phyloP scores from a whole-genome alignment of 306 rosid species.

The Casuarina equisetifolia region DNA sequence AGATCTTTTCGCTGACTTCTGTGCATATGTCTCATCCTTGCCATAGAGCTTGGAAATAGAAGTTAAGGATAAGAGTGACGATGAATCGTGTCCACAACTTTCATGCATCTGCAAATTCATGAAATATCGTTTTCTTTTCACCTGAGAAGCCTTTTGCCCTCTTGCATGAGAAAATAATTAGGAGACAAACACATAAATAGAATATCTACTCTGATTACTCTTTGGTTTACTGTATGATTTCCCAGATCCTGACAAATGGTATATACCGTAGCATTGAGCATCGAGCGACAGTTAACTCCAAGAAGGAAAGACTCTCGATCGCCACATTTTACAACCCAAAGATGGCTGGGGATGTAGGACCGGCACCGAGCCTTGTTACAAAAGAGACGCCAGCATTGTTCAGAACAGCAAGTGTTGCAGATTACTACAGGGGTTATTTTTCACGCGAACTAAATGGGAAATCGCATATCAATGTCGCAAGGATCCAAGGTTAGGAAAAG shows the following conservation, averaged over 20 bases:
- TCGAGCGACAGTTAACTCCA: slow-evolving; percentile 41
- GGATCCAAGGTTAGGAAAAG: slow-evolving; percentile 10
- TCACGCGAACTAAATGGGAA: slow-evolving; percentile 17
- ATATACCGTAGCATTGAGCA: slow-evolving; percentile 42
- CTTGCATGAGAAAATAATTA: no score
- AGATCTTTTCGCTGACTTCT: no score
- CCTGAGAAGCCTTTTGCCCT: no score
- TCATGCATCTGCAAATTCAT: no score
- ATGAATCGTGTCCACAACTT: no score
- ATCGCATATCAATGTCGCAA: slow-evolving; percentile 29
- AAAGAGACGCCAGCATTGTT: slow-evolving; percentile 36
- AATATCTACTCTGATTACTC: no score
- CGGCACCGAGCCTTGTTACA: slow-evolving; percentile 38
- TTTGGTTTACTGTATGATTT: background rate
- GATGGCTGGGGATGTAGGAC: slow-evolving; percentile 45
- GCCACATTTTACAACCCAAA: slow-evolving; percentile 46
- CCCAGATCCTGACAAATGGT: slow-evolving; percentile 53
- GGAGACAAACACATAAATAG: no score
- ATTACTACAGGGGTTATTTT: slow-evolving; percentile 3
- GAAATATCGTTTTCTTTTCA: no score
- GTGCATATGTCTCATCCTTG: no score
- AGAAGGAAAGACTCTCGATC: slow-evolving; percentile 43
- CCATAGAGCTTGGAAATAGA: no score
- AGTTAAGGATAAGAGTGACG: no score
- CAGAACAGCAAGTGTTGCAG: slow-evolving; percentile 18